Evolutionary conservation across 2,329 filamentous ascomycete genomes (phyloP), one percentile per base, ranked within the genome.

Genomic region (Xylaria sp.): DNA sequence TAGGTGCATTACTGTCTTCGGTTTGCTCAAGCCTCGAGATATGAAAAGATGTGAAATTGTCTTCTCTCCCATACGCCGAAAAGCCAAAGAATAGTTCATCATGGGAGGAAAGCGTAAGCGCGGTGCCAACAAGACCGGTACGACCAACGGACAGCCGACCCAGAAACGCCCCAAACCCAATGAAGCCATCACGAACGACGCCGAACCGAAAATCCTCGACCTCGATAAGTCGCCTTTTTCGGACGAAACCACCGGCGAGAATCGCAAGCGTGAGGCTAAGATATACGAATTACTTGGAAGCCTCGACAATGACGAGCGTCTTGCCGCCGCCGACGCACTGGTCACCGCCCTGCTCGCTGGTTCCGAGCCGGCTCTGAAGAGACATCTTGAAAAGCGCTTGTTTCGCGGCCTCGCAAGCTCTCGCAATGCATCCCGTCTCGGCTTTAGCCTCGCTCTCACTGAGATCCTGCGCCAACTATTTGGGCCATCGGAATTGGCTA

Each of bases 331-430:
- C 36, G 84, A 86, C 68, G 86, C 84, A 26, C 86, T 90, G 38
- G 79, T 90, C 6, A 86, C 85, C 0, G 85, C 85, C 7, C 82
- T 91, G 1, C 76, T 90, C 1, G 83, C 79, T 46, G 82, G 81
- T 51, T 80, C 86, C 23, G 87, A 90, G 76, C 74, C 81, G 0
- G 85, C 87, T 2, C 81, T 91, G 15, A 79, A 84, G 72, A 82
- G 87, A 67, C 89, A 91, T 73, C 81, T 91, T 36, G 87, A 89
- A 71, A 87, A 88, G 77, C 87, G 92, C 31, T 84, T 99, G 44
- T 93, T 97, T 79, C 89, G 93, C 63, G 96, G 96, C 48, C 88
- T 98, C 20, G 94, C 94, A 69, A 97, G 94, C 78, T 91, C 93
- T 63, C 90, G 93, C 66, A 97, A 97, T 82, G 93, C 93, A 13